Conservation (phyloP, 176 grass and related monocot species). For the Avena atlantica region DNA sequence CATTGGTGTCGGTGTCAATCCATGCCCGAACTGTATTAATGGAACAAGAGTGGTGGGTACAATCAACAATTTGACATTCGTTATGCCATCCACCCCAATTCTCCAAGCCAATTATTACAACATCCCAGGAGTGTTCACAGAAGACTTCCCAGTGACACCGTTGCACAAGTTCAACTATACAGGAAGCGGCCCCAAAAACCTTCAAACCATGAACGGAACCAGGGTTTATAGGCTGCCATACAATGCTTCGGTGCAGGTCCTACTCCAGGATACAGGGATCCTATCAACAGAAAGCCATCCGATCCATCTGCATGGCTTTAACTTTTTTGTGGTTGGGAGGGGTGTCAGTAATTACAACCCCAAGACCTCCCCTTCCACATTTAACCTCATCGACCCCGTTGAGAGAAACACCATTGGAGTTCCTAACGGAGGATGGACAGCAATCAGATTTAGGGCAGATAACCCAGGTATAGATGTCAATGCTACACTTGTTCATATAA, state of each 20-base stretch:
- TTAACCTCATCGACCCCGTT: constrained; percentile 74
- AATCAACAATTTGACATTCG: constrained; percentile 72
- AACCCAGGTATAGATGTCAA: constrained; percentile 62
- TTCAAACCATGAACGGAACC: constrained; percentile 72
- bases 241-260: constrained; percentile 64
- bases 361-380: constrained; percentile 53
- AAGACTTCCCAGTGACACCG: constrained; percentile 63
- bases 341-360: constrained; percentile 66
- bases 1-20: constrained; percentile 62
- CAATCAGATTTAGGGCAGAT: constrained; percentile 74
- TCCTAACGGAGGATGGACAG: constrained; percentile 68
- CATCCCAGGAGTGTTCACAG: constrained; percentile 64
- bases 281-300: constrained; percentile 77
- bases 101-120: constrained; percentile 78
- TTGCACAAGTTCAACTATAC: constrained; percentile 63
- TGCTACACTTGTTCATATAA: not conserved
- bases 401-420: constrained; percentile 77
- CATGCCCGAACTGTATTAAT: constrained; percentile 61
- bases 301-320: constrained; percentile 75
- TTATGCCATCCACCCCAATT: constrained; percentile 63
- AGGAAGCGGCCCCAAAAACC: constrained; percentile 63
- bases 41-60: constrained; percentile 46
- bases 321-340: constrained; percentile 68
- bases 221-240: constrained; percentile 69
- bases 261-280: constrained; percentile 75